Evolutionary conservation across 441 rosid genomes (phyloP).

Genomic region (Gossypium trilobum): DNA sequence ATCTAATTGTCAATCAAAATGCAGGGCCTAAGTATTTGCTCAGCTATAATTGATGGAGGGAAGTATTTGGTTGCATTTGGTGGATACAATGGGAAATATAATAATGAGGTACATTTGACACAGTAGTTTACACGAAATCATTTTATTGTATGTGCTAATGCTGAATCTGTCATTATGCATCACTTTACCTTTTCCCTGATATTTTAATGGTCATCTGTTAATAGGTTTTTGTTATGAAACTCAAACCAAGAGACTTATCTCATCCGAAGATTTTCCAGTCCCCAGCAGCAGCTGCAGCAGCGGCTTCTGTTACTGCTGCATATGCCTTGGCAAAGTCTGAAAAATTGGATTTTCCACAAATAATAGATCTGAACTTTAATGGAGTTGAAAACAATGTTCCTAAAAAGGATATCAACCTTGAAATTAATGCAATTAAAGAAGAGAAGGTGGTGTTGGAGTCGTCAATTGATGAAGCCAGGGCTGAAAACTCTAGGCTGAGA

Average conservation of each 20-base stretch:
- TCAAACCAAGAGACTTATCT: constrained; percentile 51
- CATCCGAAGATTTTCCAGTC: constrained; percentile 79
- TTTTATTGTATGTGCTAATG: background rate
- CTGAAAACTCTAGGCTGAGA: constrained; percentile 49
- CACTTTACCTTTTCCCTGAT: background rate
- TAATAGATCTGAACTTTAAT: constrained; percentile 30
- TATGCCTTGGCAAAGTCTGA: constrained; percentile 87
- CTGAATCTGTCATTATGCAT: background rate
- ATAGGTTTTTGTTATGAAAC: constrained; percentile 73
- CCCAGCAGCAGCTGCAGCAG: constrained; percentile 92
- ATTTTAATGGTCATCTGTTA: background rate
- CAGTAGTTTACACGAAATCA: background rate
- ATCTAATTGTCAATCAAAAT: constrained; percentile 8
- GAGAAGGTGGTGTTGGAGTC: constrained; percentile 53
- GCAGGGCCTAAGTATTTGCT: constrained; percentile 92
- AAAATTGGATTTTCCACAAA: constrained; percentile 45
- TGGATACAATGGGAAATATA: constrained; percentile 91
- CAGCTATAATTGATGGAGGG: constrained; percentile 56
- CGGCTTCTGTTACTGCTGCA: constrained; percentile 94
- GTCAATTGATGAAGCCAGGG: constrained; percentile 44
- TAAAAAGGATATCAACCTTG: constrained; percentile 32
- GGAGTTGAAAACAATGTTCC: constrained; percentile 27
- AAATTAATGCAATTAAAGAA: constrained; percentile 51
- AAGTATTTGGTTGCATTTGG: constrained; percentile 81
- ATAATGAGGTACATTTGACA: constrained; percentile 56